Base-by-base conservation (phyloP, 768 basidiomycete genomes). In the Phlebiopsis flavidoalba region DNA sequence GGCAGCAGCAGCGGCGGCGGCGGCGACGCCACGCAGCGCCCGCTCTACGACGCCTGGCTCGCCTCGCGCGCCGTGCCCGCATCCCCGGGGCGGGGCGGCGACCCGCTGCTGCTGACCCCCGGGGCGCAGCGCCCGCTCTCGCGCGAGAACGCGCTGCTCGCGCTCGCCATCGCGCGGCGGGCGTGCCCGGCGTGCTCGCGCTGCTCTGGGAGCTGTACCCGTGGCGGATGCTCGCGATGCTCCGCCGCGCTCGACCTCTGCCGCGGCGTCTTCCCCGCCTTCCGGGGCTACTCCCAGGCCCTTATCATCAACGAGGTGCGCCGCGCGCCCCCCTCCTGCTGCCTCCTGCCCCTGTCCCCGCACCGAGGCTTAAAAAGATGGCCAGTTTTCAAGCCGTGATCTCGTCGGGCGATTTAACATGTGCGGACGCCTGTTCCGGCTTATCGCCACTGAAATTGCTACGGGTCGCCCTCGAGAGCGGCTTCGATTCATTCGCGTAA, bases 261-360 rank as follows among this genome's bases (percentile, higher is more conserved):
- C 60, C 83, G 89, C 65, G 91, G 89, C 63, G 74, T 88, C 60
- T 85, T 92, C 69, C 91, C 91, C 37, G 91, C 90, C 10, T 88
- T 89, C 72, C 83, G 89, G 74, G 87, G 89, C 63, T 93, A 91
- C 76, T 91, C 91, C 8, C 91, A 93, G 75, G 90, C 90, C 57
- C 74, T 90, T 72, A 89, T 93, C 65, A 85, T 93, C 64, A 87
- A 93, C 74, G 89, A 93, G 82, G 91, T 88, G 57, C 36, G 85
- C 72, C 57, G n/a, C 33, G 22, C 37, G 24, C 10, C 50, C 6
- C 5, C 50, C 12, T n/a, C 50, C 22, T 10, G 12, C 50, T n/a
- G n/a, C n/a, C n/a, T n/a, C n/a, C n/a, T n/a, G n/a, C 8, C 22
- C 51, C 12, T 24, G 19, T n/a, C n/a, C n/a, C n/a, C n/a, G 24